Conservation (phyloP, 805 yeast genomes). For the Metschnikowia kofuensis region DNA sequence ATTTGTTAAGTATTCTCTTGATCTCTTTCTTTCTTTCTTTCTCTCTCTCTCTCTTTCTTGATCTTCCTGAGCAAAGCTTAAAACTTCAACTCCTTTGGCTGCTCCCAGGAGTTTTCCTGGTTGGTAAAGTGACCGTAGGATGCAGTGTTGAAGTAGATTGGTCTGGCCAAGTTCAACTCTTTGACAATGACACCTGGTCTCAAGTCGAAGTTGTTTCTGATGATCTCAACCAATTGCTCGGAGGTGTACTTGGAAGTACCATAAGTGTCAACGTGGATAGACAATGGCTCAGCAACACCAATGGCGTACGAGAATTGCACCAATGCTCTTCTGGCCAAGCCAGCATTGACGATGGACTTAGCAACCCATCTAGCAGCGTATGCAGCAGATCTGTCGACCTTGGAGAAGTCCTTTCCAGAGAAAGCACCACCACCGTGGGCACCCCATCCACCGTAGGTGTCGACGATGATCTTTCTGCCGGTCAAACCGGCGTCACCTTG, state of each 20-base stretch:
- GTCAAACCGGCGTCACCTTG: conserved; percentile 99
- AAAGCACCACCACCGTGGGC: conserved; percentile 99
- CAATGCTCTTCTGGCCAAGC: conserved; percentile 93
- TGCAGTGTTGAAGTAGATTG: conserved; percentile 98
- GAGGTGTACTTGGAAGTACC: conserved; percentile 93
- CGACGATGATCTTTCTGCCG: conserved; percentile 99
- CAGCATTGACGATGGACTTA: conserved; percentile 93
- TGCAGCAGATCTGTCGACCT: conserved; percentile 99
- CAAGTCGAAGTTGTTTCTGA: conserved; percentile 92
- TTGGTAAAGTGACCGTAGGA: conserved; percentile 99
- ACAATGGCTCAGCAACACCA: conserved; percentile 99
- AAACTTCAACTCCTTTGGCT: conserved; percentile 75
- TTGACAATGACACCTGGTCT: conserved; percentile 99
- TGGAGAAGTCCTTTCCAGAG: conserved; percentile 99
- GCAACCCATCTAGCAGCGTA: conserved; percentile 99
- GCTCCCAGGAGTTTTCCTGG: conserved; percentile 98
- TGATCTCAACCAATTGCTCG: conserved; percentile 85
- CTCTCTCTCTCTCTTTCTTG: neutral
- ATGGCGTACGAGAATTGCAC: conserved; percentile 99
- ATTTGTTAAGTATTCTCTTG: conserved; percentile 15
- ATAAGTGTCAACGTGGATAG: conserved; percentile 95
- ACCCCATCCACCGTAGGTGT: conserved; percentile 99
- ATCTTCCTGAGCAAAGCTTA: conserved; percentile 28
- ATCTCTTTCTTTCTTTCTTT: neutral
- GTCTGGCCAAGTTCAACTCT: conserved; percentile 97